Percentiles rank a stretch among this genome's conserved stretches.
These are phyloP conservation scores for Naganishia vishniacii DNA, from an alignment of 768 basidiomycete genomes.

Conservation along the genomic window DNA sequence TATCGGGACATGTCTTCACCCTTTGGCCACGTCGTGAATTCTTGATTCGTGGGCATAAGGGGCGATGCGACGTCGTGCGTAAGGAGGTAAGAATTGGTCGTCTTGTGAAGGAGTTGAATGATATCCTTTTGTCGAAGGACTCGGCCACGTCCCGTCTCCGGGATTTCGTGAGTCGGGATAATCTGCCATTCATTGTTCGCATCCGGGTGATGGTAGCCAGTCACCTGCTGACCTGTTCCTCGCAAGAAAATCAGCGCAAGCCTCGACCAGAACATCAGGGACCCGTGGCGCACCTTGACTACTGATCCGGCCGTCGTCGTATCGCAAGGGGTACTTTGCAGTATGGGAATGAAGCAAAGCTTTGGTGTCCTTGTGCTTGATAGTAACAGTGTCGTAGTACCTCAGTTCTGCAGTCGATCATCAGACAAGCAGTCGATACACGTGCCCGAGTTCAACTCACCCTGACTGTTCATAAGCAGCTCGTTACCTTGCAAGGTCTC, in stretches of 20 bases:
- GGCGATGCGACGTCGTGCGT: conserved; percentile 98
- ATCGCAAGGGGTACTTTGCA: conserved; percentile 84
- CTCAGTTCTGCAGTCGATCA: conserved; percentile 65
- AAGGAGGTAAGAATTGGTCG: conserved; percentile 72
- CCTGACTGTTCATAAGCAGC: conserved; percentile 82
- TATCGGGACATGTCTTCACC: conserved; percentile 65
- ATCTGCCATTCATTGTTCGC: conserved; percentile 94
- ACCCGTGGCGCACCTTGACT: conserved; percentile 62
- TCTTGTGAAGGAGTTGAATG: conserved; percentile 80
- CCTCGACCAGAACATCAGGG: neutral
- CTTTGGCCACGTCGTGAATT: conserved; percentile 87
- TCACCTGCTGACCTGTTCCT: conserved; percentile 79
- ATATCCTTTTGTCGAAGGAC: conserved; percentile 84
- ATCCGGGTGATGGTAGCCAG: conserved; percentile 89
- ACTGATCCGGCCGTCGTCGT: conserved; percentile 90
- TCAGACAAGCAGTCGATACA: neutral
- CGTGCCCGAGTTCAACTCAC: conserved; percentile 51
- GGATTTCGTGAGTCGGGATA: conserved; percentile 88
- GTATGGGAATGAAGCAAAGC: conserved; percentile 88
- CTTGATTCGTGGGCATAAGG: conserved; percentile 94
- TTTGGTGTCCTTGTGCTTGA: conserved; percentile 89
- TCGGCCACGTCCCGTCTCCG: conserved; percentile 86
- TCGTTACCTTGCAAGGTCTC: conserved; percentile 90
- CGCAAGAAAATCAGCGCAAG: neutral
- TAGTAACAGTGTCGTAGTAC: conserved; percentile 80